Evolutionary conservation across 2,329 filamentous ascomycete species (phyloP).

Genomic region (Beauveria australis): DNA sequence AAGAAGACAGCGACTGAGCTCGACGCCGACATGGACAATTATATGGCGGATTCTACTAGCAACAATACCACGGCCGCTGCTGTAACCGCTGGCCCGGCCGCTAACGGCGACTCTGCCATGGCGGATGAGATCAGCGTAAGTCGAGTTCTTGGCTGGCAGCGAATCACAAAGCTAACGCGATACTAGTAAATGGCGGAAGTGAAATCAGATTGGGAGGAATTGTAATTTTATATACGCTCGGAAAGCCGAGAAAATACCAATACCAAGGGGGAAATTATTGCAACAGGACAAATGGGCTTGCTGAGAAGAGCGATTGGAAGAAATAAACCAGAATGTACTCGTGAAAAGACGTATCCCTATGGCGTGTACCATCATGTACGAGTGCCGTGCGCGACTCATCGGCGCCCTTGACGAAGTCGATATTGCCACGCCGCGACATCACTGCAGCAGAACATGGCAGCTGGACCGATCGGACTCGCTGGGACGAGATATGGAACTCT

Average conservation of each 20-base stretch:
- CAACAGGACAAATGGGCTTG: slow-evolving; percentile 8
- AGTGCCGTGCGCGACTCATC: not conserved
- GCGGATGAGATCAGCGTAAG: slow-evolving; percentile 53
- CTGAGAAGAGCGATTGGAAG: not conserved
- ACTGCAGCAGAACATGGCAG: not conserved
- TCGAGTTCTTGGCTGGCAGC: not conserved
- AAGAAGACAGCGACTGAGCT: slow-evolving; percentile 94
- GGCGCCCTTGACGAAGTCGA: not conserved
- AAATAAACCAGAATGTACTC: not conserved
- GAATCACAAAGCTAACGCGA: not conserved
- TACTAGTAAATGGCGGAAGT: not conserved
- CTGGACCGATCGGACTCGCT: not conserved
- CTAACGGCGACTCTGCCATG: slow-evolving; percentile 53
- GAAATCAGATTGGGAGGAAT: not conserved
- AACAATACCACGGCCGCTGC: slow-evolving; percentile 40
- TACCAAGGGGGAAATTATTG: not conserved
- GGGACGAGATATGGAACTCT: not conserved
- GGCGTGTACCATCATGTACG: not conserved
- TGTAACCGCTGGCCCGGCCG: slow-evolving; percentile 36
- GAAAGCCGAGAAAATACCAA: slow-evolving; percentile 3
- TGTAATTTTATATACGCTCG: slow-evolving; percentile 9
- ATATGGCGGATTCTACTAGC: slow-evolving; percentile 53
- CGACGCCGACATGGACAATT: slow-evolving; percentile 96
- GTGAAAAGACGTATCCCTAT: not conserved
- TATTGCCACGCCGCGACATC: not conserved